A percentile compares a stretch with the other conserved stretches of the same genome.
Conservation (phyloP, 495 filamentous ascomycete genomes). For the Aspergillus wentii region DNA sequence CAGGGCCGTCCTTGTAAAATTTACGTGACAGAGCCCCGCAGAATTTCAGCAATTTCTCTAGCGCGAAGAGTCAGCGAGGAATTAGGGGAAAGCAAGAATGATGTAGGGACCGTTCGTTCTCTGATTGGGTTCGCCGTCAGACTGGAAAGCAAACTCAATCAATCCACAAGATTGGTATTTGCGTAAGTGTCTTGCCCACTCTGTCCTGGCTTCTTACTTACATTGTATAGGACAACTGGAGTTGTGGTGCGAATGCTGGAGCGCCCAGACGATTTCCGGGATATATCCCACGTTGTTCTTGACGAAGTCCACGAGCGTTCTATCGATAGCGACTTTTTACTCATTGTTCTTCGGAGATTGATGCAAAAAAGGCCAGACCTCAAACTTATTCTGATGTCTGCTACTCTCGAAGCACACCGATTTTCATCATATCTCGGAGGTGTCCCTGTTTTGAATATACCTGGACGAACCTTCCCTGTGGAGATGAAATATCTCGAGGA, state of each 20-base stretch:
- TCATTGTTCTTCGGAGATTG: constrained; percentile 83
- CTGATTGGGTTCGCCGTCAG: constrained; percentile 92
- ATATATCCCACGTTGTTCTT: constrained; percentile 87
- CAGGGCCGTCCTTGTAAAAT: constrained; percentile 80
- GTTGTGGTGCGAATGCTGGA: constrained; percentile 98
- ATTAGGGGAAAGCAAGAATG: constrained; percentile 75
- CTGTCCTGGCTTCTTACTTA: constrained; percentile 8
- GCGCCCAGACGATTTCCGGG: constrained; percentile 72
- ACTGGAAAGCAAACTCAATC: constrained; percentile 77
- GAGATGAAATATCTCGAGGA: constrained; percentile 85
- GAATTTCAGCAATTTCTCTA: constrained; percentile 93
- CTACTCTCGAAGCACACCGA: constrained; percentile 84
- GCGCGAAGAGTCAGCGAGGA: constrained; percentile 91
- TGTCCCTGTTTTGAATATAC: constrained; percentile 82
- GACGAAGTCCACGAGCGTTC: constrained; percentile 94
- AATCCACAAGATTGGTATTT: constrained; percentile 79
- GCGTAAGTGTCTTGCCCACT: constrained; percentile 44
- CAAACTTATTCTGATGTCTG: constrained; percentile 90
- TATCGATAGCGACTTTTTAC: constrained; percentile 92
- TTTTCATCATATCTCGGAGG: constrained; percentile 84
- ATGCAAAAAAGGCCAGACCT: constrained; percentile 66
- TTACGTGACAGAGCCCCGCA: constrained; percentile 91
- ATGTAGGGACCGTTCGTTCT: constrained; percentile 76
- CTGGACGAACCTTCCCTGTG: constrained; percentile 91
- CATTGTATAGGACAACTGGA: constrained; percentile 51